phyloP scores from a whole-genome alignment of 306 rosid species.

The Gastrolobium villosum region DNA sequence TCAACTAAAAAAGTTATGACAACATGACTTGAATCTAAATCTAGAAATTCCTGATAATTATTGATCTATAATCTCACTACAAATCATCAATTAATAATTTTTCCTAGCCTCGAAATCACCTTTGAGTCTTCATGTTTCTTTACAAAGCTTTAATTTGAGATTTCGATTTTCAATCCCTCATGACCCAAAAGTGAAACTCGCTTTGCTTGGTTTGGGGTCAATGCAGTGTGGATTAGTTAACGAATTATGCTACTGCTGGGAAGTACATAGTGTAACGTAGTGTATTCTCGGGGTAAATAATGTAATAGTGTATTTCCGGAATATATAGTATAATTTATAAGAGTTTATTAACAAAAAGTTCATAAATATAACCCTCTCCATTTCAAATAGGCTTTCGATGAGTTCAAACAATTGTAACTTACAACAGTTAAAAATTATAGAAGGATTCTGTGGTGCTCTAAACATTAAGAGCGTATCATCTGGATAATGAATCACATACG shows the following conservation, averaged over 20 bases:
- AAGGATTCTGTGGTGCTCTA: background rate
- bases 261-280: too few species aligned
- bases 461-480: background rate
- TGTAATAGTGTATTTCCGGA: too few species aligned
- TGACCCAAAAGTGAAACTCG: background rate
- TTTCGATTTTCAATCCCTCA: background rate
- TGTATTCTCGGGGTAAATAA: too few species aligned
- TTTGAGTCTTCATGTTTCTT: background rate
- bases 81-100: too few species aligned
- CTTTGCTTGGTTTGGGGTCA: background rate
- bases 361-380: too few species aligned
- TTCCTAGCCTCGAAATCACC: too few species aligned
- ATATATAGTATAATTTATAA: too few species aligned
- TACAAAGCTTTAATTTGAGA: background rate
- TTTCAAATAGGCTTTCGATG: background rate
- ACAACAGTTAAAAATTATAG: background rate
- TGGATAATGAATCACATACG: background rate
- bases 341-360: too few species aligned
- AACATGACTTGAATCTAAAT: background rate
- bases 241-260: background rate
- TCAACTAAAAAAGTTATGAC: too few species aligned
- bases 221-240: background rate
- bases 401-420: conserved; percentile 4
- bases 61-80: background rate
- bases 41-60: background rate